Evolutionary conservation across 139 green algal species (phyloP), one percentile per base, ranked within the genome.

Genomic region (Raphidocelis subcapitata): DNA sequence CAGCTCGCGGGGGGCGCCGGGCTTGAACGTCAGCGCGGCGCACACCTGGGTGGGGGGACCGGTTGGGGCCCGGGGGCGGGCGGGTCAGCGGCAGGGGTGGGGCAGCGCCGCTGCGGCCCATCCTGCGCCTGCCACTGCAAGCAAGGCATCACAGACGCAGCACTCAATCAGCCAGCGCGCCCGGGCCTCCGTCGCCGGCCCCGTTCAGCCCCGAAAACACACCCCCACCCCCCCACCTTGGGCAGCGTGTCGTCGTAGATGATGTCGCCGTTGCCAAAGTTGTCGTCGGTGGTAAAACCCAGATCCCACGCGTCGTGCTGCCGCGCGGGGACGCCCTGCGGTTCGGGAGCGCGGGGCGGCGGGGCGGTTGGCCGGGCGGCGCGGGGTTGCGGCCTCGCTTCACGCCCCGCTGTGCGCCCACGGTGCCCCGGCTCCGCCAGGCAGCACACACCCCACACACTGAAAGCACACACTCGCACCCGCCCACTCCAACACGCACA

Each of bases 261-360:
- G 12, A 91, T 65, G 57, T 91, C 86, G 1, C 88, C 95, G 65
- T 97, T 97, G 47, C 79, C 85, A 76, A 99, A 99, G 55, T 97
- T 90, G 73, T 99, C 95, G 1, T 82, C 96, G 24, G 95, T 98
- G 41, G 80, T 85, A 31, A 99, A 76, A 36, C 95, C 95, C 12
- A 97, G 79, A 35, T 95, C 76, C 28, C 79, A 96, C 0, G 95
- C 92, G 72, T 99, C 96, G 65, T 92, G 80, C 82, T 98, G 93
- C n/a, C 72, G 57, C 0, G 91, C 84, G 4, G 80, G 52, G 12
- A 96, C 79, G 20, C 89, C 93, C 67, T 88, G 63, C 5, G 67
- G 15, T 24, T 5, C 15, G 0, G 35, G 15, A 29, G 20, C n/a
- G n/a, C n/a, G n/a, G n/a, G 65, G 37, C 41, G 37, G n/a, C 44